Conservation (phyloP, 1,284 basidiomycete genomes). For the Ustilago vetiveriae region DNA sequence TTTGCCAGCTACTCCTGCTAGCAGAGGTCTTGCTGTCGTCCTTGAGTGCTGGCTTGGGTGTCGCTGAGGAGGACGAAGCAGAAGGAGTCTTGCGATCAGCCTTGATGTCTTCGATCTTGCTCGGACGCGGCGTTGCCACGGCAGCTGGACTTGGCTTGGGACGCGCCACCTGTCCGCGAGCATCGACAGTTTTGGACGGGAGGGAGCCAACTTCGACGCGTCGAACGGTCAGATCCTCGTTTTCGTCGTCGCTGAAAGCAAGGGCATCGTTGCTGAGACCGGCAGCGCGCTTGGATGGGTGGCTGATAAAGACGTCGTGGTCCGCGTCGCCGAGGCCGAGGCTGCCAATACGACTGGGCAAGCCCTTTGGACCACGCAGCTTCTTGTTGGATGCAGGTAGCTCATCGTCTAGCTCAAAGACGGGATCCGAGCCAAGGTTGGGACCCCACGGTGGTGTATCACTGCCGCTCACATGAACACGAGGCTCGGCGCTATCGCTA, state of each 20-base stretch:
- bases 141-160: conserved; percentile 23
- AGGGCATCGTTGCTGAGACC: conserved; percentile 52
- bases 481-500: conserved; percentile 33
- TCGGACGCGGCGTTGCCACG: conserved; percentile 11
- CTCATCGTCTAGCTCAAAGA: conserved; percentile 45
- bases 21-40: conserved; percentile 20
- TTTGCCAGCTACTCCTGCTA: conserved; percentile 45
- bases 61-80: conserved; percentile 4
- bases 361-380: conserved; percentile 32
- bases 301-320: conserved; percentile 35
- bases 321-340: conserved; percentile 39
- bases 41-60: conserved; percentile 13
- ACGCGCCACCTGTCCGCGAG: conserved; percentile 24
- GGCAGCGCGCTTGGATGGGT: conserved; percentile 40
- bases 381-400: conserved; percentile 46
- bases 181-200: conserved; percentile 27
- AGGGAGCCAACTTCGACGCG: conserved; percentile 42
- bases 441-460: conserved; percentile 61
- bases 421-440: conserved; percentile 41
- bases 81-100: conserved; percentile 28
- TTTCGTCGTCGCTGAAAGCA: conserved; percentile 48
- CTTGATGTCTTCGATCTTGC: conserved; percentile 21
- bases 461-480: conserved; percentile 58
- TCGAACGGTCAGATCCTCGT: conserved; percentile 43
- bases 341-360: conserved; percentile 44